Evolutionary conservation across 176 grass and related monocot genomes (phyloP).

Genomic region (Puya raimondii): DNA sequence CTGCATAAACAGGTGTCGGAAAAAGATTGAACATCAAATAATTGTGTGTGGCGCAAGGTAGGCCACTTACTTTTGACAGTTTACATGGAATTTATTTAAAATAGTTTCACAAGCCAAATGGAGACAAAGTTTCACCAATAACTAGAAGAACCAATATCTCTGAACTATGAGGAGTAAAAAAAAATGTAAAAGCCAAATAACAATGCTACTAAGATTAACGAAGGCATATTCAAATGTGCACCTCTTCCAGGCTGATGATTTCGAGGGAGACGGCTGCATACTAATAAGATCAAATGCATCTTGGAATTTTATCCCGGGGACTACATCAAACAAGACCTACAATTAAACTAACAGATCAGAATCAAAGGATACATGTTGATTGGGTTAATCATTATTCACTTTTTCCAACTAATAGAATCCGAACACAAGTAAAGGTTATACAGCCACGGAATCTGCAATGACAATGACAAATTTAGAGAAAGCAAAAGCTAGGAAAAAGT

Average conservation of each 20-base stretch:
- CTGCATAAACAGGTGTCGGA: too few species aligned
- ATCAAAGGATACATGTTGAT: background rate
- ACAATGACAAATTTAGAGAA: too few species aligned
- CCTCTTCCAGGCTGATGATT: conserved; percentile 65
- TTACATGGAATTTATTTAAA: too few species aligned
- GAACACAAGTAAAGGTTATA: background rate
- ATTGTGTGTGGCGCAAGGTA: too few species aligned
- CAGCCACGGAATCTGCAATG: too few species aligned
- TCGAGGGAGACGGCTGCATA: conserved; percentile 72
- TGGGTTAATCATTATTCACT: conserved; percentile 10
- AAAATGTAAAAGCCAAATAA: background rate
- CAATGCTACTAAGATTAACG: background rate
- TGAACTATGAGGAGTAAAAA: background rate
- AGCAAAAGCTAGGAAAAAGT: too few species aligned
- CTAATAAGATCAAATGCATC: conserved; percentile 77
- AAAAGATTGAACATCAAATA: too few species aligned
- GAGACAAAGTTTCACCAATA: too few species aligned
- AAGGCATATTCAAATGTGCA: conserved; percentile 32
- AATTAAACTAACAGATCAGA: conserved; percentile 15
- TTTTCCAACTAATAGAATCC: conserved; percentile 15
- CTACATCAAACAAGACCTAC: conserved; percentile 73
- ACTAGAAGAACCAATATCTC: background rate
- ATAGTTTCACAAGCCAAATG: too few species aligned
- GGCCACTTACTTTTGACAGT: too few species aligned
- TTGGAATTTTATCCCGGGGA: conserved; percentile 82